Evolutionary conservation across 23 red algal species (phyloP).

Genomic region (Gracilaria caudata): DNA sequence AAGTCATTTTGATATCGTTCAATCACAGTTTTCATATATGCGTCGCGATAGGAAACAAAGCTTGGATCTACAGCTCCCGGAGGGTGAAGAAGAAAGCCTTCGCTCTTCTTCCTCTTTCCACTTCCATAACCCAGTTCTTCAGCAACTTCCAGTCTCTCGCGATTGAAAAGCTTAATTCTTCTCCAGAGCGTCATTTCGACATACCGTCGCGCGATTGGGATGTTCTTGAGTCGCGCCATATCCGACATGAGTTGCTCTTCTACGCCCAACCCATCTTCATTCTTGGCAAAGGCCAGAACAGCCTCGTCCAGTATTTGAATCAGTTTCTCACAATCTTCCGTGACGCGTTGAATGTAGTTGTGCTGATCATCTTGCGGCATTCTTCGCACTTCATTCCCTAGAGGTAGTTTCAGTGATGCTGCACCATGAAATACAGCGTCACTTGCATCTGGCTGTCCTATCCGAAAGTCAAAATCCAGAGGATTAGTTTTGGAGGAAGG

Average conservation of each 20-base stretch:
- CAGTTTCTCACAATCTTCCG: constrained; percentile 26
- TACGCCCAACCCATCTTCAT: constrained; percentile 18
- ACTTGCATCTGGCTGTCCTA: not conserved
- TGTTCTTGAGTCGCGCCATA: constrained; percentile 45
- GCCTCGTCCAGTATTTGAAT: constrained; percentile 48
- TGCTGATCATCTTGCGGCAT: constrained; percentile 18
- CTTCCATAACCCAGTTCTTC: constrained; percentile 42
- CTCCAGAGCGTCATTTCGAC: constrained; percentile 66
- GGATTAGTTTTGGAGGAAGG: not conserved
- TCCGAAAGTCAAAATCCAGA: constrained; percentile 9
- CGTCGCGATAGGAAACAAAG: constrained; percentile 56
- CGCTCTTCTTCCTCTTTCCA: constrained; percentile 11
- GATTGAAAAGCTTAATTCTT: constrained; percentile 22
- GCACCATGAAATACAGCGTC: constrained; percentile 32
- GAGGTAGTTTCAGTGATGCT: constrained; percentile 23
- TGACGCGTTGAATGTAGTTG: constrained; percentile 17
- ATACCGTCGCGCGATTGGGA: constrained; percentile 56
- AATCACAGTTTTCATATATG: constrained; percentile 45
- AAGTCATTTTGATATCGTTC: constrained; percentile 33
- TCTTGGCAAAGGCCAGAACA: constrained; percentile 10
- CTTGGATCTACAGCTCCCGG: constrained; percentile 17
- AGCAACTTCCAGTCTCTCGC: constrained; percentile 25
- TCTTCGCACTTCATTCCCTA: not conserved
- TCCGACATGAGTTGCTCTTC: constrained; percentile 52
- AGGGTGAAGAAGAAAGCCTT: constrained; percentile 38